phyloP scores from a whole-genome alignment of 352 stramenopile genomes.

The Phytopythium vexans region DNA sequence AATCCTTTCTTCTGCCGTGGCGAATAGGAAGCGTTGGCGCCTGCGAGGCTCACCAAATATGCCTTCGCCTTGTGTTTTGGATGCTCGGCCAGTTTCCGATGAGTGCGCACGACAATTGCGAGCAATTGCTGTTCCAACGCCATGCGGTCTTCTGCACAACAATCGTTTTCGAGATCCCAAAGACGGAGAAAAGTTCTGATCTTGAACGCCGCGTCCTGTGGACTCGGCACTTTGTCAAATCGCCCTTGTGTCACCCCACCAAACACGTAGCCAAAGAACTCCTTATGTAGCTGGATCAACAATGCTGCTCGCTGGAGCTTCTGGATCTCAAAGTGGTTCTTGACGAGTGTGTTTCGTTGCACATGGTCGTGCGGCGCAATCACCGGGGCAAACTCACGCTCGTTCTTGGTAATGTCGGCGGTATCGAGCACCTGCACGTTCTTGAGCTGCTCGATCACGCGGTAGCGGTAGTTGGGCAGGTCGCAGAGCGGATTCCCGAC shows the following conservation, averaged over 20 bases:
- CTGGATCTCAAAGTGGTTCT: slow-evolving; percentile 72
- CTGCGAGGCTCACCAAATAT: slow-evolving; percentile 60
- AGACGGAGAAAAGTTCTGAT: slow-evolving; percentile 37
- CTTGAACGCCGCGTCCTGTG: slow-evolving; percentile 35
- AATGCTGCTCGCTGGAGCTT: slow-evolving; percentile 53
- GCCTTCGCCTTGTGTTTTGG: slow-evolving; percentile 64
- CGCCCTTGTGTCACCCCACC: slow-evolving; percentile 23
- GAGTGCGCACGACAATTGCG: slow-evolving; percentile 56
- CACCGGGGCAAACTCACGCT: slow-evolving; percentile 39
- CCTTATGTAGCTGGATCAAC: slow-evolving; percentile 46
- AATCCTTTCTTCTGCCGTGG: slow-evolving; percentile 9
- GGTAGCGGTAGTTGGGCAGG: slow-evolving; percentile 67
- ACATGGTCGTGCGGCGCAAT: slow-evolving; percentile 58
- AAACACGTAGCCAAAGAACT: slow-evolving; percentile 59
- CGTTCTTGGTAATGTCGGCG: slow-evolving; percentile 50
- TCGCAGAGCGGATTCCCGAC: slow-evolving; percentile 73
- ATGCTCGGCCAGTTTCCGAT: slow-evolving; percentile 50
- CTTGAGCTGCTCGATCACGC: slow-evolving; percentile 42
- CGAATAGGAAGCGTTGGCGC: slow-evolving; percentile 12
- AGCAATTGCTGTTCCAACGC: slow-evolving; percentile 59
- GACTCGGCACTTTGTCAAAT: slow-evolving; percentile 59
- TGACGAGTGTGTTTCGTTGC: slow-evolving; percentile 39
- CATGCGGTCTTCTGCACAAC: slow-evolving; percentile 25
- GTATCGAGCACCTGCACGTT: slow-evolving; percentile 61
- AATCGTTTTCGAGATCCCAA: slow-evolving; percentile 43